These are phyloP conservation scores for Phaeosphaeriaceae sp. DNA, from an alignment of 2,329 filamentous ascomycete species.

Conservation along the genomic window DNA sequence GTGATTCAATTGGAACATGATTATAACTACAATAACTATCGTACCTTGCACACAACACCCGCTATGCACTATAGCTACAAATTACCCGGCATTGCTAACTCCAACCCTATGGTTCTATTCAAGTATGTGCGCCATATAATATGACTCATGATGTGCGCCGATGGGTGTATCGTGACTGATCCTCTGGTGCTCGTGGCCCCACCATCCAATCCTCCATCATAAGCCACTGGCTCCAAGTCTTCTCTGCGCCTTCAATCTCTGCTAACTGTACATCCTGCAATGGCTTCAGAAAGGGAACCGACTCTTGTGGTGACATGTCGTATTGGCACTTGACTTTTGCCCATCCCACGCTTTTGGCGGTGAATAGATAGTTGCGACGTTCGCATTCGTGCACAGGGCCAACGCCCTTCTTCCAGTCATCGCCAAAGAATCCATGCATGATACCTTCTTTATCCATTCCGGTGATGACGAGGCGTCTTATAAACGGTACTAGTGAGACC, in stretches of 20 bases:
- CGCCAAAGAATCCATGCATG: slow-evolving; percentile 96
- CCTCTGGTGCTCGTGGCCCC: slow-evolving; percentile 74
- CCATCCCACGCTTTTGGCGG: slow-evolving; percentile 92
- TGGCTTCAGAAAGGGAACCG: slow-evolving; percentile 84
- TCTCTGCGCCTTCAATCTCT: slow-evolving; percentile 83
- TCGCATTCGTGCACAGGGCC: slow-evolving; percentile 87
- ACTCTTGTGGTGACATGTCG: slow-evolving; percentile 83
- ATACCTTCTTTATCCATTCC: slow-evolving; percentile 87
- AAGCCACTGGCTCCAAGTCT: slow-evolving; percentile 91
- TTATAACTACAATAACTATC: too few species aligned
- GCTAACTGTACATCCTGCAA: slow-evolving; percentile 76
- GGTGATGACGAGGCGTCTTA: slow-evolving; percentile 87
- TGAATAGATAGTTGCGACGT: slow-evolving; percentile 91
- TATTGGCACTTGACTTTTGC: slow-evolving; percentile 87
- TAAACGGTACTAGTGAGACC: slow-evolving; percentile 83
- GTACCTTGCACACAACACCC: background rate
- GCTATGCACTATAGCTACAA: too few species aligned
- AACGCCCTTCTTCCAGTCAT: slow-evolving; percentile 83
- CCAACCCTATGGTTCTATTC: too few species aligned
- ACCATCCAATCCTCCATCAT: slow-evolving; percentile 99
- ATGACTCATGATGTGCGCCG: slow-evolving; percentile 27
- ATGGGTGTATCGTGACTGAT: slow-evolving; percentile 28
- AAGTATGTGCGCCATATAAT: background rate
- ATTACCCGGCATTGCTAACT: too few species aligned
- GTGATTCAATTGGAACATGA: too few species aligned